These are phyloP conservation scores for Thalassiosira livingstoniorum DNA, from an alignment of 352 stramenopile genomes.

Conservation along the genomic window DNA sequence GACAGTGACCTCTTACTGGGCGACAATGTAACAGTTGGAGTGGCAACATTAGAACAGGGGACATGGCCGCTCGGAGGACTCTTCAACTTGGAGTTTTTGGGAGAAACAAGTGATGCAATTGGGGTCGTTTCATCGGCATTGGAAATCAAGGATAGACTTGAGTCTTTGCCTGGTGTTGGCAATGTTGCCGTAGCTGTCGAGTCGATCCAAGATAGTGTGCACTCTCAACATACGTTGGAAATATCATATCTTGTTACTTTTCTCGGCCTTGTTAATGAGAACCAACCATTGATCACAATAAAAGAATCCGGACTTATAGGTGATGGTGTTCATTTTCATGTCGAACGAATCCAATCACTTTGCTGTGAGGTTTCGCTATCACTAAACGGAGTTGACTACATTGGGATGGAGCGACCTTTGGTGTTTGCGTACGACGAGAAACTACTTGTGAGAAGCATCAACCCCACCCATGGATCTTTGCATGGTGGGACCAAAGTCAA, in stretches of 20 bases:
- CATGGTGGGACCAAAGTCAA: slow-evolving; percentile 31
- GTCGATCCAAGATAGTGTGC: not conserved
- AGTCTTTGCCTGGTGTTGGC: slow-evolving; percentile 3
- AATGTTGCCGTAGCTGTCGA: slow-evolving; percentile 13
- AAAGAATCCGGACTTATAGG: not conserved
- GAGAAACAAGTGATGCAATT: slow-evolving; percentile 11
- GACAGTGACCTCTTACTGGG: not conserved
- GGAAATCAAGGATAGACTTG: not conserved
- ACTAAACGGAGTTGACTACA: slow-evolving; percentile 43
- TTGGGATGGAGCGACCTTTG: not conserved
- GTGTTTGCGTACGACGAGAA: slow-evolving; percentile 49
- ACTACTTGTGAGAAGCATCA: slow-evolving; percentile 27
- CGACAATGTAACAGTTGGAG: not conserved
- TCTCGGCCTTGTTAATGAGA: slow-evolving; percentile 12
- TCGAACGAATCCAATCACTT: slow-evolving; percentile 20
- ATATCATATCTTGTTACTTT: slow-evolving; percentile 15
- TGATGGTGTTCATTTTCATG: not conserved
- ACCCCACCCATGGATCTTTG: slow-evolving; percentile 25
- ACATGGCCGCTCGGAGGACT: not conserved
- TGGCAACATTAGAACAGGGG: not conserved
- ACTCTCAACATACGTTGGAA: not conserved
- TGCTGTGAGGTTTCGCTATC: slow-evolving; percentile 33
- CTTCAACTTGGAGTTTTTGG: slow-evolving; percentile 11
- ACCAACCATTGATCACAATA: slow-evolving; percentile 22
- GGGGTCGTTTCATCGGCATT: slow-evolving; percentile 4